Evolutionary conservation across 2,329 filamentous ascomycete genomes (phyloP).

Genomic region (Phialophora chinensis): DNA sequence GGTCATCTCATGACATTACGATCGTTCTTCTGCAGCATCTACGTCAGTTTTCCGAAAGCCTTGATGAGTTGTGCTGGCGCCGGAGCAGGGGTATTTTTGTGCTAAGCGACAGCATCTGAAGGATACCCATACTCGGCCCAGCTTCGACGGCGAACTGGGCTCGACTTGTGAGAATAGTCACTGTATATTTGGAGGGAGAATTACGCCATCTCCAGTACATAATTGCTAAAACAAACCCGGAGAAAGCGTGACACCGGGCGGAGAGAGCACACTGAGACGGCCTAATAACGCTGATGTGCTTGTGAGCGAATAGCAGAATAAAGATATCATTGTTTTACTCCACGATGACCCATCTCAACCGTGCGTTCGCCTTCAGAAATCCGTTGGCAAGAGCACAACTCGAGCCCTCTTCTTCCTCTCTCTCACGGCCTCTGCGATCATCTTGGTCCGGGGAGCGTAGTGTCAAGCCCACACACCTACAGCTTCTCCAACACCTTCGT

Average conservation of each 20-base stretch:
- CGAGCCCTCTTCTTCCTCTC: neutral
- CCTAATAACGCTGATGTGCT: neutral
- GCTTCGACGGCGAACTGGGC: constrained; percentile 14
- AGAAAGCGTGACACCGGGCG: neutral
- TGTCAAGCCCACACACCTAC: neutral
- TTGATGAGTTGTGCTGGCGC: constrained; percentile 18
- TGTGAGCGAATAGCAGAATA: constrained; percentile 2
- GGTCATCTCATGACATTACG: constrained; percentile 28
- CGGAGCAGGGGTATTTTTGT: constrained; percentile 1
- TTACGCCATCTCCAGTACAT: constrained; percentile 3
- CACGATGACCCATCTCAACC: neutral
- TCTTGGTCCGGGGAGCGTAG: neutral
- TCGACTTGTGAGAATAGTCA: constrained; percentile 9
- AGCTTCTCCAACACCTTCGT: constrained; percentile 8
- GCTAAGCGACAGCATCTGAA: constrained; percentile 15
- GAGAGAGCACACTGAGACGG: neutral
- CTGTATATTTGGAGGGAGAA: constrained; percentile 18
- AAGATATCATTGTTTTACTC: neutral
- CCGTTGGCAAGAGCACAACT: neutral
- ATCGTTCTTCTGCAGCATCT: constrained; percentile 22
- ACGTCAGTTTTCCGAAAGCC: neutral
- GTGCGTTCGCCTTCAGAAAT: neutral
- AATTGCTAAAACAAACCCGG: constrained; percentile 1
- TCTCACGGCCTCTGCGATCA: neutral
- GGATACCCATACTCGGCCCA: constrained; percentile 19